Evolutionary conservation across 306 rosid species (phyloP), one percentile per base, ranked within the genome.

Genomic region (Inga laurina): DNA sequence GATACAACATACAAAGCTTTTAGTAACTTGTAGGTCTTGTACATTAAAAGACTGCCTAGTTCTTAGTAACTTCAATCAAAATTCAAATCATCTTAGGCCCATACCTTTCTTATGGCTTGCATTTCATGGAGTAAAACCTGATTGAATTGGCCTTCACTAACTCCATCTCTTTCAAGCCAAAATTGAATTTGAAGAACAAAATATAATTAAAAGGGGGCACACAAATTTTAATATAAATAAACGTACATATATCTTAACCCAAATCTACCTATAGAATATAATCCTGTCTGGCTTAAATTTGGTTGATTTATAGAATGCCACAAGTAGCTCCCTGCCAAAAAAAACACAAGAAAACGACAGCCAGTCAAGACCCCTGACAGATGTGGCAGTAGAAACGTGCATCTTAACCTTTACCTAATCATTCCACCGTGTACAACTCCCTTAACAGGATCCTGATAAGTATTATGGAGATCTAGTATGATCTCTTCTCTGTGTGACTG

Each of bases 101-200:
- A 75, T 86, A 93, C 99, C 97, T 84, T 88, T 43, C 99, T 73
- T 34, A 96, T 92, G 0, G 99, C 99, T 18, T 91, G 97, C 87
- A 96, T 74, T 82, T 96, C 99, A 61, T 90, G 73, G 1, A 96
- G 91, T 72, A 94, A 56, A 75, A 96, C 99, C 79, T 96, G 95
- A 45, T 81, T 88, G 2, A 91, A 94, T 41, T 96, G 99, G 0
- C 99, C 97, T 41, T 92, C 99, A 48, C 99, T 90, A 0, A 96
- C 98, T 1, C 99, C 99, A 85, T 96, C 97, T 59, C 99, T 96
- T 83, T 76, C 39, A 56, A 76, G 27, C 30, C 43, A n/a, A 70
- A 73, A 81, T 37, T 14, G 46, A 83, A 32, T 27, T 41, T 48
- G 45, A 6, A 15, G 68, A 67, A 2, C 15, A 22, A 69, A 21